Percentiles rank a stretch among this genome's conserved stretches.
Evolutionary conservation across 441 rosid species (phyloP).

Genomic region (Raphanus hybrid): DNA sequence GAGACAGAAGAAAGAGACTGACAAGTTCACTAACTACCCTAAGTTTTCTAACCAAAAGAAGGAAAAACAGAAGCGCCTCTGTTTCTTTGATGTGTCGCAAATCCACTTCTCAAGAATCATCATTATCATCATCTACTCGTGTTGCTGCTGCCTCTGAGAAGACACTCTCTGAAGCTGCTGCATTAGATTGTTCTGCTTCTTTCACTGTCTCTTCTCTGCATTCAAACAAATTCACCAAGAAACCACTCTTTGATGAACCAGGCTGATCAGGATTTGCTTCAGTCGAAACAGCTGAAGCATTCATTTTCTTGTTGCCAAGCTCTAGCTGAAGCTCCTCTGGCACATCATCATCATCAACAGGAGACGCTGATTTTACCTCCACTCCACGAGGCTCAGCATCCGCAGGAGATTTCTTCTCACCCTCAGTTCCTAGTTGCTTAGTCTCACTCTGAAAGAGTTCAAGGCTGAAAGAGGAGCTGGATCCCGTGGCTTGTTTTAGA

Average conservation of each 20-base stretch:
- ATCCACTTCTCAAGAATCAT: constrained; percentile 39
- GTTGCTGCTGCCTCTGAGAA: constrained; percentile 18
- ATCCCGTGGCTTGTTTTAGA: constrained; percentile 37
- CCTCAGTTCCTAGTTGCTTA: constrained; percentile 24
- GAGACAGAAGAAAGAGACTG: constrained; percentile 7
- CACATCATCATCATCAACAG: constrained; percentile 40
- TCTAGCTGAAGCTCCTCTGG: constrained; percentile 47
- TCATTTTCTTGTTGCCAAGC: constrained; percentile 44
- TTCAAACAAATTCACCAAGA: constrained; percentile 26
- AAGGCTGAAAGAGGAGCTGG: constrained; percentile 31
- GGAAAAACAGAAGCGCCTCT: constrained; percentile 11
- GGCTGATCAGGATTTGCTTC: constrained; percentile 32
- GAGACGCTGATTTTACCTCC: constrained; percentile 40
- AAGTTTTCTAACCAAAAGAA: constrained; percentile 17
- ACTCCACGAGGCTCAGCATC: constrained; percentile 42
- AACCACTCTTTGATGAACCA: constrained; percentile 40
- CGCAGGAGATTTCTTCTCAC: constrained; percentile 30
- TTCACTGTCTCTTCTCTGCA: constrained; percentile 14
- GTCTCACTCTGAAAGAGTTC: constrained; percentile 36
- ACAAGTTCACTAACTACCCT: constrained; percentile 25
- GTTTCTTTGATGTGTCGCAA: constrained; percentile 33
- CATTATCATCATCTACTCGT: constrained; percentile 12
- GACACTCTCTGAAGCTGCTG: constrained; percentile 36
- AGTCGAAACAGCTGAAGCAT: constrained; percentile 31
- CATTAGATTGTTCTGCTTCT: constrained; percentile 20